Base-by-base conservation (phyloP, 768 basidiomycete species). In the Glaciozyma martinii region DNA sequence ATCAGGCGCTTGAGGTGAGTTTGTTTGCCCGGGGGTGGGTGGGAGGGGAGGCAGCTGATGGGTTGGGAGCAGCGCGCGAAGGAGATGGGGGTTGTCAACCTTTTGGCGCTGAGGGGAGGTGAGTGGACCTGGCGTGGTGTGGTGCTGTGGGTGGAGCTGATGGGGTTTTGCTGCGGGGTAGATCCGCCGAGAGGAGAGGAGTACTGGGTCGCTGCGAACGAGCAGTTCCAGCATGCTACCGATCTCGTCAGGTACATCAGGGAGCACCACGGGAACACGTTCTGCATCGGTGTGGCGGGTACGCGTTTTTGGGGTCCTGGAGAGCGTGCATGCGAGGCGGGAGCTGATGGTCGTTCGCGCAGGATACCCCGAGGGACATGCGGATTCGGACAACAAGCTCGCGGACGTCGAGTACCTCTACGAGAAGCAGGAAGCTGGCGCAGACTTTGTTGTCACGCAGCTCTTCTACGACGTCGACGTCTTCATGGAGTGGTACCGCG, bases 241-340 rank as follows among this genome's bases (percentile, higher is more conserved):
- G 95, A 98, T 76, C 84, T 99, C n/a, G 90, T 98, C 23, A 81
- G 81, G 54, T 94, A 92, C 74, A 95, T 99, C 71, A 83, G 88
- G 46, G 81, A 84, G 19, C 85, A 92, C 71, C 88, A 88, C 75
- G 83, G 86, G 40, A 82, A 88, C 50, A 80, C 85, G 68, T 98
- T 98, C 76, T 94, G 90, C 75, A 82, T 99, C 66, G 95, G 93
- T 56, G 94, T 98, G 55, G 94, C 93, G 73, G 90, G 90, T 90
- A 42, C 40, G 56, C n/a, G n/a, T n/a, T 53, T 43, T 16, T 54
- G 21, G 40, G 40, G 19, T 27, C n/a, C 27, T 59, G 47, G 25
- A 23, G 30, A 57, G 37, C n/a, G n/a, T n/a, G n/a, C n/a, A 21
- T n/a, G 56, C 23, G 56, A 43, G 56, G 27, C 23, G 19, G 16